Percentiles rank a stretch among this genome's conserved stretches.
Conservation (phyloP, 2,329 filamentous ascomycete species). For the Zelopaecilomyces penicillatus region DNA sequence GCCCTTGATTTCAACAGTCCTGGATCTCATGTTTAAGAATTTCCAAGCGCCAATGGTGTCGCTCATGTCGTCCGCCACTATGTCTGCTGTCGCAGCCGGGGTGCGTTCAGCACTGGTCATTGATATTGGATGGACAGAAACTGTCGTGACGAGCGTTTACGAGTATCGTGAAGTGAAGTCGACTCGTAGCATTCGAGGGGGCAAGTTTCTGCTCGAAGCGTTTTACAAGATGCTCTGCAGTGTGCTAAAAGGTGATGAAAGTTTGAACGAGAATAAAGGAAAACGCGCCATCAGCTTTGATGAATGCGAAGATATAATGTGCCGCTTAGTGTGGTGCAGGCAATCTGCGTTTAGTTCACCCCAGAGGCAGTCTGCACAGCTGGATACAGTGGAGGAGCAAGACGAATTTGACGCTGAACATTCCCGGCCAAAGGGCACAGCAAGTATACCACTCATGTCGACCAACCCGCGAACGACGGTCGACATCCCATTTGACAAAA, state of each 20-base stretch:
- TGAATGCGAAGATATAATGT: conserved; percentile 72
- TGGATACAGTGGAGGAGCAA: conserved; percentile 47
- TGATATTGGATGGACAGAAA: conserved; percentile 90
- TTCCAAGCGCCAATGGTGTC: conserved; percentile 77
- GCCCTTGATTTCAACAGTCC: conserved; percentile 63
- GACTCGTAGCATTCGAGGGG: conserved; percentile 64
- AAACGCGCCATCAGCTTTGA: conserved; percentile 54
- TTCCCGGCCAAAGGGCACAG: conserved; percentile 17
- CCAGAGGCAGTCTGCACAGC: conserved; percentile 30
- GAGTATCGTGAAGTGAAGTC: conserved; percentile 78
- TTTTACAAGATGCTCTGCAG: conserved; percentile 54
- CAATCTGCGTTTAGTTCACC: conserved; percentile 22
- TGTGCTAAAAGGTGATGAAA: conserved; percentile 20
- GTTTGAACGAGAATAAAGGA: conserved; percentile 13
- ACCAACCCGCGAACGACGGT: conserved; percentile 45
- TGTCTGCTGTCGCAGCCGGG: conserved; percentile 69
- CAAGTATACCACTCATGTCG: conserved; percentile 39
- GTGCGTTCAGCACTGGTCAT: conserved; percentile 78
- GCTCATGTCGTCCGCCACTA: conserved; percentile 67
- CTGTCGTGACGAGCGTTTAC: conserved; percentile 75
- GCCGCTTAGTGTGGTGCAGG: conserved; percentile 69
- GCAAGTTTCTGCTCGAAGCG: conserved; percentile 60
- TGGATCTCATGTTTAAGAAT: conserved; percentile 71
- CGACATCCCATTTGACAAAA: conserved; percentile 57
- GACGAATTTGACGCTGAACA: conserved; percentile 40